A percentile compares a stretch with the other conserved stretches of the same genome.
Conservation (phyloP, 441 rosid species). For the Omphalea diandra region DNA sequence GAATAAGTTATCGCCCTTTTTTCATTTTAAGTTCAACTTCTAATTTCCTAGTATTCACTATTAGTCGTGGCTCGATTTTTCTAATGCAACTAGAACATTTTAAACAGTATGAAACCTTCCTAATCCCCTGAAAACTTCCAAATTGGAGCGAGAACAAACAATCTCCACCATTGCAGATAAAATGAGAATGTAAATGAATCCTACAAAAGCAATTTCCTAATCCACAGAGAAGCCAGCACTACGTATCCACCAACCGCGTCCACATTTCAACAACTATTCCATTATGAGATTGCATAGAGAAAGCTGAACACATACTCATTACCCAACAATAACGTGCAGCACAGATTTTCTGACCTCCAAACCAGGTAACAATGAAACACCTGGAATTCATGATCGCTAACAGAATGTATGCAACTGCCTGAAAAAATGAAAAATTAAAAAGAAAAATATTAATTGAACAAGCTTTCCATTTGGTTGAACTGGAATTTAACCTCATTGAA, state of each 20-base stretch:
- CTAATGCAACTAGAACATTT: conserved; percentile 2
- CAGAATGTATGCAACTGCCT: conserved; percentile 32
- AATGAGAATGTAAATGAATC: conserved; percentile 15
- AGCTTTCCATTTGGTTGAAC: not conserved
- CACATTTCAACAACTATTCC: conserved; percentile 48
- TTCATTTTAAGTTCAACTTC: conserved; percentile 17
- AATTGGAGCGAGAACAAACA: conserved; percentile 10
- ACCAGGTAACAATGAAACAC: conserved; percentile 42
- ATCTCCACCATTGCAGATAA: not conserved
- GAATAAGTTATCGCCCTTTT: conserved; percentile 25
- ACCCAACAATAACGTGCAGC: conserved; percentile 40
- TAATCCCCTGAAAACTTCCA: conserved; percentile 18
- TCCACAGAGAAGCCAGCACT: conserved; percentile 25
- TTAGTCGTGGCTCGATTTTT: conserved; percentile 17
- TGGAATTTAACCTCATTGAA: not conserved
- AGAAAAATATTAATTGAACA: conserved; percentile 18
- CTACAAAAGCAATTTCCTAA: conserved; percentile 20
- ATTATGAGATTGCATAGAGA: conserved; percentile 35
- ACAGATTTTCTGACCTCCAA: conserved; percentile 45
- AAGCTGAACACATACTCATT: conserved; percentile 38
- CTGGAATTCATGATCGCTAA: conserved; percentile 49
- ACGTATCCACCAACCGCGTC: conserved; percentile 76
- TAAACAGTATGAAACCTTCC: conserved; percentile 18
- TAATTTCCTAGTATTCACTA: not conserved
- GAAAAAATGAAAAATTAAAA: conserved; percentile 1